Conservation (phyloP, 78 protist genomes). For the Dictyostelium intermedium region DNA sequence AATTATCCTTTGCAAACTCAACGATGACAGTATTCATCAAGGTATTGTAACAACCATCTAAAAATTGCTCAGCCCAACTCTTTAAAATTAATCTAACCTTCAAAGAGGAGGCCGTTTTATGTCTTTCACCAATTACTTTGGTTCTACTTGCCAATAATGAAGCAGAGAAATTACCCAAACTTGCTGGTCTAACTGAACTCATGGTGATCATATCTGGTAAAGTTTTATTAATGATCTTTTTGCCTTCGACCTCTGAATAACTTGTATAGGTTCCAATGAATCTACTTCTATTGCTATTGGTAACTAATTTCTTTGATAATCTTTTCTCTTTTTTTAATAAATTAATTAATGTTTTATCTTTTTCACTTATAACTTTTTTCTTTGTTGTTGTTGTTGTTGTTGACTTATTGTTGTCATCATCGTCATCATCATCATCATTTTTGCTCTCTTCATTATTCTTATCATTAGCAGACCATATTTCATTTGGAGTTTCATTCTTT, state of each 20-base stretch:
- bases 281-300: not conserved
- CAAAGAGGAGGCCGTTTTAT: not conserved
- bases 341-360: conserved; percentile 3
- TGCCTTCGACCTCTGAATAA: not conserved
- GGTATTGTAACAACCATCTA: conserved; percentile 54
- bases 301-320: not conserved
- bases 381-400: too few relatives aligned
- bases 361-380: not conserved
- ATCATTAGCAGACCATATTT: not conserved
- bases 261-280: conserved; percentile 18
- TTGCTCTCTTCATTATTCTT: not conserved
- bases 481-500: conserved; percentile 29
- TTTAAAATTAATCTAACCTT: not conserved
- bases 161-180: not conserved
- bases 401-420: too few relatives aligned
- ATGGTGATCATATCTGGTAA: not conserved
- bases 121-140: not conserved
- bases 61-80: conserved; percentile 47
- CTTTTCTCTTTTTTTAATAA: not conserved
- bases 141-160: not conserved
- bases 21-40: conserved; percentile 21
- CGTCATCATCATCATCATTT: not conserved
- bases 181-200: not conserved
- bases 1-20: not conserved
- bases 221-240: not conserved